Percentiles rank a stretch among this genome's conserved stretches.
Conservation (phyloP, 306 rosid species). For the Purshia tridentata region DNA sequence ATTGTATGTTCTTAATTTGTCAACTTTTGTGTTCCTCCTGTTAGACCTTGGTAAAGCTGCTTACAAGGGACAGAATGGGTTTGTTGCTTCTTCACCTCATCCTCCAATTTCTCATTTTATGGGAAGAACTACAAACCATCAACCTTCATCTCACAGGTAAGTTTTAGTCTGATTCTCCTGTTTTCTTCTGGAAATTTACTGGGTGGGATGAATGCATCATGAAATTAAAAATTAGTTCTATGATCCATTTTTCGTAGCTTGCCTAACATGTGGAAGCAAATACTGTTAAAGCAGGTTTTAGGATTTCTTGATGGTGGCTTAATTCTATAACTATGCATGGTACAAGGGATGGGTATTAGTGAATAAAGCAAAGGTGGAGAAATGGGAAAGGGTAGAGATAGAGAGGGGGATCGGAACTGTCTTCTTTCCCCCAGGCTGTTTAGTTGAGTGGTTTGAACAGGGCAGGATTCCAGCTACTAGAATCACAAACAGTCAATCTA, state of each 20-base stretch:
- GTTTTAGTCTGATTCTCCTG: slow-evolving; percentile 12
- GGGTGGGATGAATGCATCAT: neutral
- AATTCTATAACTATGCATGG: neutral
- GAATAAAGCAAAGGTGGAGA: neutral
- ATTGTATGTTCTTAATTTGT: slow-evolving; percentile 35
- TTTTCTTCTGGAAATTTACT: slow-evolving; percentile 10
- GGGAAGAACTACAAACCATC: slow-evolving; percentile 28
- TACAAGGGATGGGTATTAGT: neutral
- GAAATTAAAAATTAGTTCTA: slow-evolving; percentile 10
- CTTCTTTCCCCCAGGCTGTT: neutral
- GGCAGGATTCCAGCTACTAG: neutral
- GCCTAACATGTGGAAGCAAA: slow-evolving; percentile 10
- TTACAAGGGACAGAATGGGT: slow-evolving; percentile 43
- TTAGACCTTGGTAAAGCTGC: slow-evolving; percentile 48
- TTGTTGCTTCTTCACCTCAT: slow-evolving; percentile 31
- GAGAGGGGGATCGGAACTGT: neutral
- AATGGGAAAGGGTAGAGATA: neutral
- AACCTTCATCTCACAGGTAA: slow-evolving; percentile 35
- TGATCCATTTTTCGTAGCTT: slow-evolving; percentile 3
- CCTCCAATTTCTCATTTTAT: slow-evolving; percentile 30
- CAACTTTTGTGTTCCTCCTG: slow-evolving; percentile 37
- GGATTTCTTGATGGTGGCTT: neutral
- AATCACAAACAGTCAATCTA: neutral
- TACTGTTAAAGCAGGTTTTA: neutral
- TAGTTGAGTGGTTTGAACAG: neutral